phyloP scores from a whole-genome alignment of 2,329 filamentous ascomycete genomes.

The Fusarium xyrophilum region DNA sequence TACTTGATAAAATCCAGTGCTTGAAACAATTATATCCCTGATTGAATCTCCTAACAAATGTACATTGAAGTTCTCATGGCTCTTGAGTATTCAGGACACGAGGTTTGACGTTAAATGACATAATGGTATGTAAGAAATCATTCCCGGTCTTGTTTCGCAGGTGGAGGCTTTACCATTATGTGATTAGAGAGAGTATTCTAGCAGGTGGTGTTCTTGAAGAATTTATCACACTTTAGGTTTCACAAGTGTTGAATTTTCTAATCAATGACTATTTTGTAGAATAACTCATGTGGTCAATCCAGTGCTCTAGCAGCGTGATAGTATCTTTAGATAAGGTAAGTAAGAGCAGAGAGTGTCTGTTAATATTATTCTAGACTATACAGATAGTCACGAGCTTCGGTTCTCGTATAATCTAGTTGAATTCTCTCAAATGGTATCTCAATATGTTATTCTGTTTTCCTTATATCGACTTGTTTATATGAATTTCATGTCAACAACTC shows the following conservation, averaged over 20 bases:
- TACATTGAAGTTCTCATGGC: fast-evolving
- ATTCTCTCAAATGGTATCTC: no score
- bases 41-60: fast-evolving
- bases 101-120: fast-evolving
- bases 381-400: fast-evolving
- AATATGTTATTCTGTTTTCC: no score
- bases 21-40: fast-evolving
- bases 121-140: fast-evolving
- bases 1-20: neutral
- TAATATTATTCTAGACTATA: no score
- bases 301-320: fast-evolving
- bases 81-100: fast-evolving
- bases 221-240: no score
- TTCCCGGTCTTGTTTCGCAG: fast-evolving
- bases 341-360: neutral
- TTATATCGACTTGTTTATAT: no score
- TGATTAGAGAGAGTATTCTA: neutral
- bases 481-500: neutral
- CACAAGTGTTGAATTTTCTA: no score
- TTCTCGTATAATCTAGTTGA: neutral
- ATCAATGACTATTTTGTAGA: neutral
- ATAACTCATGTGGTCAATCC: fast-evolving
- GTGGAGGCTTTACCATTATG: fast-evolving
- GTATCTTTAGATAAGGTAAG: neutral
- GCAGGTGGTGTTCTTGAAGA: neutral